Evolutionary conservation across 805 yeast species (phyloP).

Genomic region (Lachancea meyersii): DNA sequence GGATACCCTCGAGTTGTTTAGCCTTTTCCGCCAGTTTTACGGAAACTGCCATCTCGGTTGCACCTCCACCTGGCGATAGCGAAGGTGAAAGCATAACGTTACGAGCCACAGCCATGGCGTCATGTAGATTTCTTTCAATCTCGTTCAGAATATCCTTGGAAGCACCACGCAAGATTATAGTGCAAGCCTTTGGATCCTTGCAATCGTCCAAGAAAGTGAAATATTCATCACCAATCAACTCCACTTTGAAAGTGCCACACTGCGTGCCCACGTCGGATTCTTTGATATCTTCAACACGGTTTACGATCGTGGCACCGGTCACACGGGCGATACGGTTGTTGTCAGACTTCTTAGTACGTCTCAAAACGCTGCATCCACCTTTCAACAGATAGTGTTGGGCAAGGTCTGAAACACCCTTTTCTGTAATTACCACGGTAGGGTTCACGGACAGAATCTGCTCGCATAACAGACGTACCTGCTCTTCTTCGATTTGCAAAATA

Average conservation of each 20-base stretch:
- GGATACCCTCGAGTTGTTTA: slow-evolving; percentile 86
- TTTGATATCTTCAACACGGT: slow-evolving; percentile 88
- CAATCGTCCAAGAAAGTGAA: slow-evolving; percentile 81
- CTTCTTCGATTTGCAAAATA: slow-evolving; percentile 93
- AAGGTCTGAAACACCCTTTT: slow-evolving; percentile 95
- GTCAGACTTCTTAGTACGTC: slow-evolving; percentile 94
- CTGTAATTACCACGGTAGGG: slow-evolving; percentile 94
- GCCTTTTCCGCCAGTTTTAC: slow-evolving; percentile 86
- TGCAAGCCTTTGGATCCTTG: slow-evolving; percentile 84
- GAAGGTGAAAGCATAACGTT: slow-evolving; percentile 93
- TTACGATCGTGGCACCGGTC: slow-evolving; percentile 95
- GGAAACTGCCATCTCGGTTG: slow-evolving; percentile 97
- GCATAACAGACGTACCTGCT: slow-evolving; percentile 84
- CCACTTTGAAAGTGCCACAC: slow-evolving; percentile 90
- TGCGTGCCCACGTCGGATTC: slow-evolving; percentile 83
- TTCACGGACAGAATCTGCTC: slow-evolving; percentile 76
- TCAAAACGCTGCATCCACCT: slow-evolving; percentile 85
- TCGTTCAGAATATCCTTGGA: slow-evolving; percentile 95
- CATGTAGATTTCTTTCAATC: slow-evolving; percentile 93
- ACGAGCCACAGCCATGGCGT: slow-evolving; percentile 96
- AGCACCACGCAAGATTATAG: slow-evolving; percentile 89
- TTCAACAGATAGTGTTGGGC: slow-evolving; percentile 95
- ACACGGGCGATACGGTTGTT: slow-evolving; percentile 95
- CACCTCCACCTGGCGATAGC: slow-evolving; percentile 98
- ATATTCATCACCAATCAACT: slow-evolving; percentile 95